phyloP scores from a whole-genome alignment of 352 stramenopile species.

The Globisporangium cederbergense region DNA sequence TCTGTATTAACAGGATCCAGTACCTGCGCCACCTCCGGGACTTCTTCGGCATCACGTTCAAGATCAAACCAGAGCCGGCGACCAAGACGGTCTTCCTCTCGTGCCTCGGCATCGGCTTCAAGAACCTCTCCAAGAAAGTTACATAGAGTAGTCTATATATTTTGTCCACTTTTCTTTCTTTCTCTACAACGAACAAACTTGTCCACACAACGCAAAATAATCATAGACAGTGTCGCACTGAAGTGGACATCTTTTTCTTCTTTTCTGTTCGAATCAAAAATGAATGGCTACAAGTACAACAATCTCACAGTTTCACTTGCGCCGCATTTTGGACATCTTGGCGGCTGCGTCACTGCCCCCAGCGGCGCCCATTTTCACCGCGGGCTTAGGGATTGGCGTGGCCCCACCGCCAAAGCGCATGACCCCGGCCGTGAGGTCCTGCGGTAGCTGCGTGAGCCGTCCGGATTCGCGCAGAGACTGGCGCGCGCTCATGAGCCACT shows the following conservation, averaged over 20 bases:
- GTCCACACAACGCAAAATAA: background rate
- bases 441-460: conserved; percentile 33
- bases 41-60: conserved; percentile 93
- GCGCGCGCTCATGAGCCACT: conserved; percentile 73
- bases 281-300: conserved; percentile 13
- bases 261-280: background rate
- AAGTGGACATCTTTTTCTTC: background rate
- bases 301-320: conserved; percentile 33
- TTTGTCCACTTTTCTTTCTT: conserved; percentile 1
- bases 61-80: conserved; percentile 87
- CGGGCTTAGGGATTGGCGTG: conserved; percentile 65
- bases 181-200: background rate
- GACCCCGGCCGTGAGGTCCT: conserved; percentile 41
- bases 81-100: conserved; percentile 92
- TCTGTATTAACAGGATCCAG: conserved; percentile 60
- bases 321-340: conserved; percentile 61
- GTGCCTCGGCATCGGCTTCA: conserved; percentile 93
- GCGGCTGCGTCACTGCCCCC: conserved; percentile 36
- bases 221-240: background rate
- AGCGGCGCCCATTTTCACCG: conserved; percentile 70
- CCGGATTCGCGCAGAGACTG: conserved; percentile 55
- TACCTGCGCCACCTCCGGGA: conserved; percentile 89
- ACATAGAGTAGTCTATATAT: conserved; percentile 58
- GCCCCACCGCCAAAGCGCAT: conserved; percentile 34
- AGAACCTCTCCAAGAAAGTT: conserved; percentile 94